These are phyloP conservation scores for Pyricularia grisea DNA, from an alignment of 2,329 filamentous ascomycete genomes.

Conservation along the genomic window DNA sequence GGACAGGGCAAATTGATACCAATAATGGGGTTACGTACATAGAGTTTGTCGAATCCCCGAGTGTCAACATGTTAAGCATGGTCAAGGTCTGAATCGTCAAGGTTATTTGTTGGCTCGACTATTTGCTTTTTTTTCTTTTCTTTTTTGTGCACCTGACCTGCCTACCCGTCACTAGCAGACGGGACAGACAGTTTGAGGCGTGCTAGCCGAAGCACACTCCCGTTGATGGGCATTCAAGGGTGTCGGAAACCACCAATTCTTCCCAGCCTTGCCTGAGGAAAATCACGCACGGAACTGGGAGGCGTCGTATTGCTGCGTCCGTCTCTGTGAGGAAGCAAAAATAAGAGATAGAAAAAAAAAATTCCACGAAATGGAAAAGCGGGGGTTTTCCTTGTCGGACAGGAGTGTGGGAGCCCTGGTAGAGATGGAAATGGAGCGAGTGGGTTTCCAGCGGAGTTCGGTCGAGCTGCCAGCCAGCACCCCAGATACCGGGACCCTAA, in stretches of 20 bases:
- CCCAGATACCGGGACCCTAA: background rate
- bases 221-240: background rate
- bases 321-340: background rate
- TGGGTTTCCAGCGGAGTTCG: background rate
- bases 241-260: background rate
- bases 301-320: background rate
- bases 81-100: background rate
- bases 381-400: background rate
- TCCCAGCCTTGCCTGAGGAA: background rate
- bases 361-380: background rate
- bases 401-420: background rate
- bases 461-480: background rate
- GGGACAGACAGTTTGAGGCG: background rate
- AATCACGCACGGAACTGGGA: background rate
- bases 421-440: background rate
- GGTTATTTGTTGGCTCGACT: background rate
- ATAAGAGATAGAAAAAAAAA: background rate
- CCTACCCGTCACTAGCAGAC: background rate
- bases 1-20: background rate
- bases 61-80: background rate
- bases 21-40: background rate
- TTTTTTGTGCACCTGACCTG: background rate
- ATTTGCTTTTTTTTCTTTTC: background rate
- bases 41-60: background rate
- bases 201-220: background rate